Base-by-base conservation (phyloP, 2,329 filamentous ascomycete species). In the Hymenoscyphus scutula region DNA sequence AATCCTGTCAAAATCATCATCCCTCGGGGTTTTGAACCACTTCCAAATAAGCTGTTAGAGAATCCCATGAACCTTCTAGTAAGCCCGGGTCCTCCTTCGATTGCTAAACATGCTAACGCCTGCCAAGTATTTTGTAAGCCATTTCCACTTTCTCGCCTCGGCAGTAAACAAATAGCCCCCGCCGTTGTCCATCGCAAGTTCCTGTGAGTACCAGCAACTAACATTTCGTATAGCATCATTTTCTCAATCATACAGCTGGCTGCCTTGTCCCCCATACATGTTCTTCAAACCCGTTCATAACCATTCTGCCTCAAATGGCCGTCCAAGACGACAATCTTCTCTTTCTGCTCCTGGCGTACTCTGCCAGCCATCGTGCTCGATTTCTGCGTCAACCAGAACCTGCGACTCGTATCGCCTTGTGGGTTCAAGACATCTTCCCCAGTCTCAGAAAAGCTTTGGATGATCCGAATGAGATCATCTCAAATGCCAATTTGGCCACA, bases 341-440 rank as follows among this genome's bases (percentile, higher is more conserved):
- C 59, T 90, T 90, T 67, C 79, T 96, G 34, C 79, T 95, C 56
- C 81, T 96, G 27, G 89, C 91, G 23, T 96, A 92, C 74, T 92
- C 90, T 69, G 91, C 91, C n/a, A 91, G 88, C 30, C 91, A 96
- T 73, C 85, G 91, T 61, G 89, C 91, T 10, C 85, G 89, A 53
- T 83, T 94, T 34, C 79, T 95, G 23, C 83, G 84, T 34, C 89
- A 94, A 65, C 82, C 83, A 0, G 90, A 94, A 72, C 91, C 91
- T 5, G 83, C 82, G 6, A 89, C 88, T 72, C 85, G 91, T 25
- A 95, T 96, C 67, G 90, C 91, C 1, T 80, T 85, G 45, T 95
- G 89, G 88, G 90, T 95, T 29, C 83, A 89, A 71, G 85, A 91
- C 68, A 89, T 91, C n/a, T 89, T 90, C 65, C 89, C 89, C 0